Evolutionary conservation across 768 basidiomycete species (phyloP).

Genomic region (Dentipellis fragilis): DNA sequence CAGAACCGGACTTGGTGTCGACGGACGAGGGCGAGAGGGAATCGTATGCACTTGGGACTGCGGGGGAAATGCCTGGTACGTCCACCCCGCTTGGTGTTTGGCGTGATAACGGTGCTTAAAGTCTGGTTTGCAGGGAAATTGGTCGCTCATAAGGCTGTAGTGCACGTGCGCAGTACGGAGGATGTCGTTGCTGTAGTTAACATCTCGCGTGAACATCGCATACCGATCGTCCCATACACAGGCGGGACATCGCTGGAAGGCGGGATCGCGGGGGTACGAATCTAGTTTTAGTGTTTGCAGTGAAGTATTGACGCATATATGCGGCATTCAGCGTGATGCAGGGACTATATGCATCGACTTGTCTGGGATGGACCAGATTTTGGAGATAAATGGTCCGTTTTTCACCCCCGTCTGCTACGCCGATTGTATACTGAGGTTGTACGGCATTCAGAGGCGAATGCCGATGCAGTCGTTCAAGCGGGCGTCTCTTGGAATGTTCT

Average conservation of each 20-base stretch:
- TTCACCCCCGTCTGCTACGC: background rate
- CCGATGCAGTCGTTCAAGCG: constrained; percentile 66
- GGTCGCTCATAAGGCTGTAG: constrained; percentile 26
- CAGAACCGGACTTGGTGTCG: background rate
- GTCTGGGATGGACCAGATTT: constrained; percentile 55
- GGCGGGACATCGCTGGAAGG: constrained; percentile 86
- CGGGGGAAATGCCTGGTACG: background rate
- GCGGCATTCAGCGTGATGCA: constrained; percentile 21
- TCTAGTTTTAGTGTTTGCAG: too few relatives aligned
- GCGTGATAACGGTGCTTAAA: background rate
- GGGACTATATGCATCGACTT: constrained; percentile 61
- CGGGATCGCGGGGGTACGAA: constrained; percentile 63
- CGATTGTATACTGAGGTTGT: too few relatives aligned
- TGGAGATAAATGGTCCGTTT: constrained; percentile 38
- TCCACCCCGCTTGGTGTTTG: background rate
- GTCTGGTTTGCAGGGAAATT: background rate
- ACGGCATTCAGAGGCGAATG: constrained; percentile 43
- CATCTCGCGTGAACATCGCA: constrained; percentile 57
- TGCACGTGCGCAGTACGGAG: constrained; percentile 55
- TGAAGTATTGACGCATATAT: too few relatives aligned
- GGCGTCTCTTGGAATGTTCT: constrained; percentile 75
- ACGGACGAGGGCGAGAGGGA: background rate
- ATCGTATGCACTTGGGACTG: background rate
- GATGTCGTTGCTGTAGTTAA: constrained; percentile 79
- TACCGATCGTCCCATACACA: constrained; percentile 75